Percentiles rank a stretch among this genome's conserved stretches.
These are phyloP conservation scores for Stachybotrys chlorohalonatus DNA, from an alignment of 2,329 filamentous ascomycete species.

Conservation along the genomic window DNA sequence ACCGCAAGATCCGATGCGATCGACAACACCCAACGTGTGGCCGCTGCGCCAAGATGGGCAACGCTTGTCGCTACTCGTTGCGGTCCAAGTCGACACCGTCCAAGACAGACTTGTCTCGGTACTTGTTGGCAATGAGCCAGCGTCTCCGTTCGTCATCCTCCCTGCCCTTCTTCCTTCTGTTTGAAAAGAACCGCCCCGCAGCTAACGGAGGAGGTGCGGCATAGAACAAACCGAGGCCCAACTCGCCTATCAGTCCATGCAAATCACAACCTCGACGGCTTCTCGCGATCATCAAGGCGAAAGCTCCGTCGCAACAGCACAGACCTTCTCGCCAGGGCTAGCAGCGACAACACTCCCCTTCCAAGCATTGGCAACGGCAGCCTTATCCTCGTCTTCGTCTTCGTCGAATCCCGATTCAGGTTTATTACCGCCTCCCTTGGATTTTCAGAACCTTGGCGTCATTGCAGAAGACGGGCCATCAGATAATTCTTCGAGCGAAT, in stretches of 20 bases:
- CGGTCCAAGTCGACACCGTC: constrained; percentile 2
- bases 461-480: no score
- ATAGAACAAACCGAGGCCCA: constrained; percentile 3
- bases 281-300: background rate
- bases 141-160: constrained; percentile 1
- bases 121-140: background rate
- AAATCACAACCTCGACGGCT: background rate
- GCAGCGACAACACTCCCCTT: no score
- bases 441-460: no score
- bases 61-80: constrained; percentile 2
- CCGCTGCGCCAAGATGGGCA: constrained; percentile 2
- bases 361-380: no score
- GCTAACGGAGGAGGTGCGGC: background rate
- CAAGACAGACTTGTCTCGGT: constrained; percentile 2
- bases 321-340: no score
- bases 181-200: background rate
- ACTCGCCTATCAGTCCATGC: background rate
- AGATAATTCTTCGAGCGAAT: no score
- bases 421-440: background rate
- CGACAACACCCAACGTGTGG: constrained; percentile 1
- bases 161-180: background rate
- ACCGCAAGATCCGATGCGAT: constrained; percentile 3
- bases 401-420: background rate
- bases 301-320: background rate
- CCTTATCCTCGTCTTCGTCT: background rate